Base-by-base conservation (phyloP, 345 rosid species). In the Gossypium turneri region DNA sequence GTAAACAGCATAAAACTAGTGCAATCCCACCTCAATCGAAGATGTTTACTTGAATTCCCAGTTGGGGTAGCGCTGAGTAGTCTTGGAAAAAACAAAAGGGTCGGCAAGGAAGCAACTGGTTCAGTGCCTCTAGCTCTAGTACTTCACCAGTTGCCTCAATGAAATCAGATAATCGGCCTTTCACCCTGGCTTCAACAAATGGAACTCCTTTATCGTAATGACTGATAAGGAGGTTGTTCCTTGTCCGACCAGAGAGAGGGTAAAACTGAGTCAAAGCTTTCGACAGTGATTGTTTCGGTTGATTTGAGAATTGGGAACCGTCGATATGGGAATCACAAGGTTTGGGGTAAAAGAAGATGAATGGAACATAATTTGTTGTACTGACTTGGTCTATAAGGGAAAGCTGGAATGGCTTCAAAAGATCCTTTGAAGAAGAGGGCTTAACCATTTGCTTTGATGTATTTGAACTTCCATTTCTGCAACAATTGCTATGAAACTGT, bases 221-320 rank as follows among this genome's bases (percentile, higher is more conserved):
- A 65, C 3, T 11, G 10, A 64, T 41, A 9, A 19, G 4, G 43
- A n/a, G 50, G 69, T 64, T 64, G 50, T 43, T 19, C 15, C 7
- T n/a, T n/a, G 19, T 10, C 9, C 51, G 16, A 3, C 69, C 69
- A 64, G 16, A 5, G 19, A 10, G 4, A n/a, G 68, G 68, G 50
- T 64, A 64, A 64, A 64, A 64, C 47, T 64, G 47, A 64, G 62
- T 24, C 62, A 58, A 59, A 15, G 38, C 41, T 24, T 59, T 59
- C 17, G 41, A 25, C 9, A 59, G 64, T 24, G 64, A 59, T 12
- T 24, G 41, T 59, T 25, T 24, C 27, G 25, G 8, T 11, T 24
- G 17, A 4, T 25, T 7, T 12, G 16, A 59, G 41, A 59, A 25
- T 12, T 25, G 64, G 9, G 64, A 25, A 59, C 38, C 41, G 3